These are phyloP conservation scores for Hypsizygus marmoreus DNA, from an alignment of 768 basidiomycete species.

Conservation along the genomic window DNA sequence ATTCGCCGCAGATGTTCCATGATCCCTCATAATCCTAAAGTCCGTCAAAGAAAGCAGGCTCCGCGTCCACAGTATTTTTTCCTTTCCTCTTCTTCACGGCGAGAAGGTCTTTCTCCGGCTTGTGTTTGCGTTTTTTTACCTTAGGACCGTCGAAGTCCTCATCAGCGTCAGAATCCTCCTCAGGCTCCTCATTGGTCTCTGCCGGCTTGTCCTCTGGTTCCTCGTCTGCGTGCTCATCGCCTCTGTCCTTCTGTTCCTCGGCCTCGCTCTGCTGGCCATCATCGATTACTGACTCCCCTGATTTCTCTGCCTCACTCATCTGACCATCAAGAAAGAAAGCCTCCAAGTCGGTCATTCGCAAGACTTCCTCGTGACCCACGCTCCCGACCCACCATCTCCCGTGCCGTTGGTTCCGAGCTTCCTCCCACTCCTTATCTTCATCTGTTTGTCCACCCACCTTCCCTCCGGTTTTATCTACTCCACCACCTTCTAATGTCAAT, in stretches of 20 bases:
- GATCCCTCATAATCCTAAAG: conserved; percentile 36
- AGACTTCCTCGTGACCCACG: conserved; percentile 84
- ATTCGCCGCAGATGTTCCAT: too few relatives aligned
- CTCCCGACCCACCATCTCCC: conserved; percentile 86
- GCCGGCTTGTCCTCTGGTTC: conserved; percentile 25
- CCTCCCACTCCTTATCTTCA: conserved; percentile 20
- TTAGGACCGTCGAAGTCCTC: conserved; percentile 31
- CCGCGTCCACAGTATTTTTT: conserved; percentile 56
- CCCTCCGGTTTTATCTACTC: conserved; percentile 2
- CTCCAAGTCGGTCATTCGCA: conserved; percentile 84
- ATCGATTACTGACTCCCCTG: background rate
- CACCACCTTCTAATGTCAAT: conserved; percentile 30
- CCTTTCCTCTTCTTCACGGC: conserved; percentile 57
- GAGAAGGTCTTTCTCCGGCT: conserved; percentile 52
- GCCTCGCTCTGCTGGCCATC: conserved; percentile 34
- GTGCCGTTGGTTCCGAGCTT: conserved; percentile 14
- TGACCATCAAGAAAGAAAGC: conserved; percentile 56
- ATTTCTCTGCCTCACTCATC: conserved; percentile 1
- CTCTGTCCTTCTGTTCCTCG: conserved; percentile 33
- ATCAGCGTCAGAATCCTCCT: conserved; percentile 23
- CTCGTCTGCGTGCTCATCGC: conserved; percentile 23
- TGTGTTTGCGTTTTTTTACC: conserved; percentile 57
- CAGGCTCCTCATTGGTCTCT: conserved; percentile 12
- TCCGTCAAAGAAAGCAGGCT: conserved; percentile 67
- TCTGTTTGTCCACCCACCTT: conserved; percentile 12